These are phyloP conservation scores for Suhomyces kilbournensis DNA, from an alignment of 805 yeast genomes.

Conservation along the genomic window DNA sequence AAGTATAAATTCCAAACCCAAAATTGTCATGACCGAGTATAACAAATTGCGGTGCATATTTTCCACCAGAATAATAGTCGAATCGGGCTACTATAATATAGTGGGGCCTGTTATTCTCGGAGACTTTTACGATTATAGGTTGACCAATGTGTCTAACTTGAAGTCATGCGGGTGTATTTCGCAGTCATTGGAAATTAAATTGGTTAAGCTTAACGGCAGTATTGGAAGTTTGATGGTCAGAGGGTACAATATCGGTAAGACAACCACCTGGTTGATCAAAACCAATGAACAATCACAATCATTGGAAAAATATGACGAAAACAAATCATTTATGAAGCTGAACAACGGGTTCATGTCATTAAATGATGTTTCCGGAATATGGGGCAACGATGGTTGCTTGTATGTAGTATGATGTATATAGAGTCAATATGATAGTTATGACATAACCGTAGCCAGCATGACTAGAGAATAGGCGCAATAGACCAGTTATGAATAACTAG, in stretches of 20 bases:
- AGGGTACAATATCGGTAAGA: constrained; percentile 66
- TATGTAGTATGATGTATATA: constrained; percentile 34
- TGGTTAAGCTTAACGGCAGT: constrained; percentile 30
- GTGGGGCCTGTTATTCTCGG: constrained; percentile 60
- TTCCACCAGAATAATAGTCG: constrained; percentile 52
- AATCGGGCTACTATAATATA: constrained; percentile 42
- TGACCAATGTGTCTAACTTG: constrained; percentile 32
- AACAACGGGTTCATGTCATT: constrained; percentile 42
- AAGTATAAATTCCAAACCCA: constrained; percentile 16
- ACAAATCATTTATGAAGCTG: constrained; percentile 20
- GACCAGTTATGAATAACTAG: too few relatives aligned
- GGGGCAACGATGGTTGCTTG: constrained; percentile 73
- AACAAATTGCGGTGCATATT: constrained; percentile 45
- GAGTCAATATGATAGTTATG: background rate
- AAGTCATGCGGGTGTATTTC: constrained; percentile 55
- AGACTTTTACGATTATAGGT: constrained; percentile 61
- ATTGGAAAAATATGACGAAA: constrained; percentile 18
- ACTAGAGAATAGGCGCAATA: background rate
- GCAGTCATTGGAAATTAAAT: constrained; percentile 59
- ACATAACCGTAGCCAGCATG: background rate
- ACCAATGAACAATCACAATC: background rate
- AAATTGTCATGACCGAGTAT: constrained; percentile 21
- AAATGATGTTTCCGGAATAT: constrained; percentile 50
- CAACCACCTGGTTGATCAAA: constrained; percentile 14
- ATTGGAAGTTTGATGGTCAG: constrained; percentile 54